These are phyloP conservation scores for Circinella minor DNA, from an alignment of 371 early-diverging fungal genomes.

Conservation along the genomic window DNA sequence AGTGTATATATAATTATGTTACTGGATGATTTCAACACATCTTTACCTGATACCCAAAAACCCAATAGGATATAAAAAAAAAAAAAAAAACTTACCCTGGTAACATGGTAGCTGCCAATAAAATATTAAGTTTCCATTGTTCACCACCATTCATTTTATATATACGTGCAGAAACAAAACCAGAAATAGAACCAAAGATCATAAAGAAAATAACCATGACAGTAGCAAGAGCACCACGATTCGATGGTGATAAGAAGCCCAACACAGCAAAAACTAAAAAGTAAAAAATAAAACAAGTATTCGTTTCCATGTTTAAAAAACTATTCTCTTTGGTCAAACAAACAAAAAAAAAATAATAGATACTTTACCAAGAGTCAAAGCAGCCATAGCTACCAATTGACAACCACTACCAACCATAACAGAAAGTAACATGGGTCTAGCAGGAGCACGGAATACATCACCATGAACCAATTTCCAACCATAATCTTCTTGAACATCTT, in stretches of 20 bases:
- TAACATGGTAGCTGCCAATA: constrained; percentile 81
- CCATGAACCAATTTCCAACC: constrained; percentile 92
- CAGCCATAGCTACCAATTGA: constrained; percentile 85
- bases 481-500: constrained; percentile 85
- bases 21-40: no score
- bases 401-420: constrained; percentile 88
- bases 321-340: no score
- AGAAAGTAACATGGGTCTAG: constrained; percentile 72
- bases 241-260: constrained; percentile 93
- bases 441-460: constrained; percentile 89
- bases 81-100: constrained; percentile 69
- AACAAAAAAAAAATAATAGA: no score
- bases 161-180: constrained; percentile 82
- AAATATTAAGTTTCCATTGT: constrained; percentile 78
- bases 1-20: background rate
- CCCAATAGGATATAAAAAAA: background rate
- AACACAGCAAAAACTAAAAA: constrained; percentile 82
- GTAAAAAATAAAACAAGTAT: background rate
- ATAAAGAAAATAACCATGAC: constrained; percentile 89
- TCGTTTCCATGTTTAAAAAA: no score
- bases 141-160: constrained; percentile 94
- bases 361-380: constrained; percentile 57
- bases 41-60: background rate
- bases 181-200: constrained; percentile 80
- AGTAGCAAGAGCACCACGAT: constrained; percentile 89